Percentiles rank a stretch among this genome's conserved stretches.
These are phyloP conservation scores for Metarhizium rileyi DNA, from an alignment of 2,329 filamentous ascomycete species.

Conservation along the genomic window DNA sequence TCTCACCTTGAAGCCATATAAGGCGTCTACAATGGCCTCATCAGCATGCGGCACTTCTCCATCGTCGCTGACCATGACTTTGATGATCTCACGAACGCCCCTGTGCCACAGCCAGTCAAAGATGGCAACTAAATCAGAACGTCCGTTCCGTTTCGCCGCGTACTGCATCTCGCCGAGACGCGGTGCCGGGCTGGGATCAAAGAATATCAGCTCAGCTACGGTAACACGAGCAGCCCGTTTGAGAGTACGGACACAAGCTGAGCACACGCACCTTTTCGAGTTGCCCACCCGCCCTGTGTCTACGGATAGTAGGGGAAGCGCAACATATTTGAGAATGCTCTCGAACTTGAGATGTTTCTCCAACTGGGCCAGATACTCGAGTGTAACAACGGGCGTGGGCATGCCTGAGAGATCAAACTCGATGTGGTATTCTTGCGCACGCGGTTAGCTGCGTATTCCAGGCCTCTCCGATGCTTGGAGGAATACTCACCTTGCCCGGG, in stretches of 20 bases:
- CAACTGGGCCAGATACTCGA: neutral
- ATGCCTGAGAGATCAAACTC: neutral
- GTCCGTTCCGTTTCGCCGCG: neutral
- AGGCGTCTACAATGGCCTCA: neutral
- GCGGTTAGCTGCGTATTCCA: neutral
- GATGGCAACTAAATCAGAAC: neutral
- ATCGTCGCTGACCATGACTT: neutral
- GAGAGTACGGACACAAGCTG: neutral
- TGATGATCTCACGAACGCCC: neutral
- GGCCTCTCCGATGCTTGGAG: neutral
- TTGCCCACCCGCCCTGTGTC: neutral
- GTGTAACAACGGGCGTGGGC: neutral
- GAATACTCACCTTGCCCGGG: neutral
- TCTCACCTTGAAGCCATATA: neutral
- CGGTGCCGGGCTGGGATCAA: neutral
- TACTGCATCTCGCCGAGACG: neutral
- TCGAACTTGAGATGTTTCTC: neutral
- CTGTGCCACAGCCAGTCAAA: neutral
- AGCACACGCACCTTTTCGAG: neutral
- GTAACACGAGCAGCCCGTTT: no score
- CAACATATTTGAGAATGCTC: neutral
- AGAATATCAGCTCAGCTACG: neutral
- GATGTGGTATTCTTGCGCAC: neutral
- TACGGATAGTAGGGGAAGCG: neutral
- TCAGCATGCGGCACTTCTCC: neutral